Percentiles rank a stretch among this genome's conserved stretches.
Evolutionary conservation across 495 filamentous ascomycete genomes (phyloP).

Genomic region (Podospora pseudocomata): DNA sequence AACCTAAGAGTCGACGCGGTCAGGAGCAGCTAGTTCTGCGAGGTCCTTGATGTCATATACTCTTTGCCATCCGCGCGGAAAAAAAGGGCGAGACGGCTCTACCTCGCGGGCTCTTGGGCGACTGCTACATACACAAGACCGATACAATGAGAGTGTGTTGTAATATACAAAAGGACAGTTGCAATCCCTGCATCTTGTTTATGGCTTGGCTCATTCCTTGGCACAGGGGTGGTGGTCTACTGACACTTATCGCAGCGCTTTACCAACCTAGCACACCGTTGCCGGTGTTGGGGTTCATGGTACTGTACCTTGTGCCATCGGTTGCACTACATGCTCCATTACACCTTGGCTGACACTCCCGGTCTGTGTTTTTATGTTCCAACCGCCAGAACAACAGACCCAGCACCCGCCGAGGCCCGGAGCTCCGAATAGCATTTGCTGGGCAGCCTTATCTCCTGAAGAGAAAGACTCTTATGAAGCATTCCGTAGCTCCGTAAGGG

Average conservation of each 20-base stretch:
- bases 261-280: neutral
- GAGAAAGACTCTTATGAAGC: neutral
- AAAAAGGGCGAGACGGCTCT: slow-evolving; percentile 6
- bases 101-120: neutral
- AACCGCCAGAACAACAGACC: neutral
- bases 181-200: slow-evolving; percentile 8
- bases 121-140: slow-evolving; percentile 4
- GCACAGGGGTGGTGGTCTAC: neutral
- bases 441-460: neutral
- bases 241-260: neutral
- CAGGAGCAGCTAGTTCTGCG: neutral
- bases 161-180: slow-evolving; percentile 1
- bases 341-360: neutral
- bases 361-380: neutral
- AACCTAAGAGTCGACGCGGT: neutral
- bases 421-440: slow-evolving; percentile 1
- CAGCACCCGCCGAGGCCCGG: slow-evolving; percentile 3
- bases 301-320: neutral
- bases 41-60: neutral
- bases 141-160: neutral
- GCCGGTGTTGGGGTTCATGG: neutral
- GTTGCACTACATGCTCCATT: slow-evolving; percentile 1
- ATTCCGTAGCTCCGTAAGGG: neutral
- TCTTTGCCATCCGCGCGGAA: neutral
- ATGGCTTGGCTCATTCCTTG: slow-evolving; percentile 2